Percentiles rank a stretch among this genome's conserved stretches.
phyloP scores from a whole-genome alignment of 2,329 filamentous ascomycete species.

The Huntiella decipiens region DNA sequence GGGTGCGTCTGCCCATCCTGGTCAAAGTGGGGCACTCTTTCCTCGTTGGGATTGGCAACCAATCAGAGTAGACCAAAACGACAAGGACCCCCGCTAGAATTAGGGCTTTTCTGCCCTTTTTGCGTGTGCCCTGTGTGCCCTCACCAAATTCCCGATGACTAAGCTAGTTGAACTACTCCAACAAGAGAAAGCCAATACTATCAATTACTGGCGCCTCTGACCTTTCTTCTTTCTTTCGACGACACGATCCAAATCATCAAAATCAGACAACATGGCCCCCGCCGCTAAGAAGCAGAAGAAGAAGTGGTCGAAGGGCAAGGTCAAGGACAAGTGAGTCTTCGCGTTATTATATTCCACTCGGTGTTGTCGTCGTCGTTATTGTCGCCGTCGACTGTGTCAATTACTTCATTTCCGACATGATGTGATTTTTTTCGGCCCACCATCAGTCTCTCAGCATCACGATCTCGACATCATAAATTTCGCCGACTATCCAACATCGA shows the following conservation, averaged over 20 bases:
- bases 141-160: constrained; percentile 11
- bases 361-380: background rate
- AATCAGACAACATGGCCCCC: constrained; percentile 27
- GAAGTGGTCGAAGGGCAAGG: constrained; percentile 41
- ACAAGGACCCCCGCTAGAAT: constrained; percentile 18
- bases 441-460: background rate
- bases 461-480: background rate
- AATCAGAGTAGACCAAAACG: constrained; percentile 19
- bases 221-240: constrained; percentile 11
- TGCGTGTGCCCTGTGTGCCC: constrained; percentile 12
- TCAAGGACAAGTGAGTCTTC: constrained; percentile 70
- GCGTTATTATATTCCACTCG: background rate
- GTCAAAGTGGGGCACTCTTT: constrained; percentile 17
- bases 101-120: constrained; percentile 26
- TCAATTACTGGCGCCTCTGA: constrained; percentile 10
- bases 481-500: background rate
- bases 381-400: background rate
- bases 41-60: constrained; percentile 19
- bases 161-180: constrained; percentile 8
- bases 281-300: constrained; percentile 33
- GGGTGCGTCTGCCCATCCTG: constrained; percentile 11
- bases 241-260: constrained; percentile 14
- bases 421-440: background rate
- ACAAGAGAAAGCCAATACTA: constrained; percentile 11
- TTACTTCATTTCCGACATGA: background rate